Base-by-base conservation (phyloP, 2,329 filamentous ascomycete species). In the Microcyclospora tardicrescens region DNA sequence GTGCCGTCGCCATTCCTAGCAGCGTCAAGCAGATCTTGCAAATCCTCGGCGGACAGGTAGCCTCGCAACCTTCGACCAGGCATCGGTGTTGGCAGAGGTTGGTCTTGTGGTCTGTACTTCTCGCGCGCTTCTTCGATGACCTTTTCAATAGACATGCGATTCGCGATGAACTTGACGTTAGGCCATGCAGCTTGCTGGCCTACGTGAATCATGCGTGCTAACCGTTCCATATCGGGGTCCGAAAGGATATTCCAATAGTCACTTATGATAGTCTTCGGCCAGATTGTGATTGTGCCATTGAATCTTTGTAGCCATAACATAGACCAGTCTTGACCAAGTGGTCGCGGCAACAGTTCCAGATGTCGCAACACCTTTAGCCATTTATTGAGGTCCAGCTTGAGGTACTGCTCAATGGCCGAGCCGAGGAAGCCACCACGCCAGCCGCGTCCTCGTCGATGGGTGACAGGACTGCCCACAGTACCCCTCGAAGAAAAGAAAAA, bases 401-500 rank as follows among this genome's bases (percentile, higher is more conserved):
- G 75, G 57, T 91, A 94, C 60, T 95, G 86, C 61, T 98, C 91
- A 5, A 82, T 77, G 0, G 91, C 89, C 6, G 81, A 89, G 45
- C 91, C 89, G 11, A 98, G 71, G 62, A 93, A 98, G 1, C 91
- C 91, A 30, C 91, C 91, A 38, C 91, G 80, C 91, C 91, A 98
- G 40, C 91, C 91, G 34, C 86, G 81, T 5, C 91, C 91, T 50
- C 81, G 81, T 39, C 91, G 82, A 61, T 98, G 91, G 0, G 87
- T 95, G 13, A 96, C 91, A 9, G 91, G 91, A 37, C 84, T 79
- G 5, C 91, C 91, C 9, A 96, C 89, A 0, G 83, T 81, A 10
- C 91, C 91, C 27, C 91, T 76, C 1, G 87, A 93, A 24, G 83
- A 91, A 68, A 96, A 98, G 73, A 98, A 96, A 71, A 98, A 98